These are phyloP conservation scores for Saprolegnia diclina DNA, from an alignment of 352 stramenopile species.

Conservation along the genomic window DNA sequence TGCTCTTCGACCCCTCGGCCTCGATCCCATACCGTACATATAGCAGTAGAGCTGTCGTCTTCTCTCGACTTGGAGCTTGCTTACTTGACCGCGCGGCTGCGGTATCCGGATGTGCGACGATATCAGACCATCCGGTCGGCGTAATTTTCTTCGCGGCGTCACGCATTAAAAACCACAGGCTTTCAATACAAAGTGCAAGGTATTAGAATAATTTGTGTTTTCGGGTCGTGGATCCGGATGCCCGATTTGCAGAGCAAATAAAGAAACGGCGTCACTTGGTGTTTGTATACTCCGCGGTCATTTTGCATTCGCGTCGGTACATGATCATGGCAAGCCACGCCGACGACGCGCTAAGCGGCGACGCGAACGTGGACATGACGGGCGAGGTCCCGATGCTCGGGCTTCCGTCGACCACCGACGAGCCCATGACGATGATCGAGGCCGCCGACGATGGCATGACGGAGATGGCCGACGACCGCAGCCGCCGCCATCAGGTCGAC, in stretches of 20 bases:
- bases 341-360: neutral
- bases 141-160: too few species aligned
- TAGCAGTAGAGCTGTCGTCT: too few species aligned
- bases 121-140: too few species aligned
- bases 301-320: conserved; percentile 9
- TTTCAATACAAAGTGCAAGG: neutral
- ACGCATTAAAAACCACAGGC: too few species aligned
- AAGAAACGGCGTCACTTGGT: conserved; percentile 7
- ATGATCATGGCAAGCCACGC: conserved; percentile 8
- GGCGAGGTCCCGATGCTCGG: conserved; percentile 4
- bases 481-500: neutral
- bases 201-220: neutral
- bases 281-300: conserved; percentile 5
- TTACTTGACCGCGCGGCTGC: too few species aligned
- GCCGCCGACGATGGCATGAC: neutral
- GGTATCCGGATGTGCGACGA: too few species aligned
- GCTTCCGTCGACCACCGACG: neutral
- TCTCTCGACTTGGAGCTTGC: too few species aligned
- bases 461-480: neutral
- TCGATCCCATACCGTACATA: too few species aligned
- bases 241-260: neutral
- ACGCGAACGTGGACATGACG: neutral
- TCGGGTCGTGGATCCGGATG: neutral
- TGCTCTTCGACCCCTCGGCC: too few species aligned
- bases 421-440: neutral